phyloP scores from a whole-genome alignment of 805 yeast species.

The Candida bentonensis region DNA sequence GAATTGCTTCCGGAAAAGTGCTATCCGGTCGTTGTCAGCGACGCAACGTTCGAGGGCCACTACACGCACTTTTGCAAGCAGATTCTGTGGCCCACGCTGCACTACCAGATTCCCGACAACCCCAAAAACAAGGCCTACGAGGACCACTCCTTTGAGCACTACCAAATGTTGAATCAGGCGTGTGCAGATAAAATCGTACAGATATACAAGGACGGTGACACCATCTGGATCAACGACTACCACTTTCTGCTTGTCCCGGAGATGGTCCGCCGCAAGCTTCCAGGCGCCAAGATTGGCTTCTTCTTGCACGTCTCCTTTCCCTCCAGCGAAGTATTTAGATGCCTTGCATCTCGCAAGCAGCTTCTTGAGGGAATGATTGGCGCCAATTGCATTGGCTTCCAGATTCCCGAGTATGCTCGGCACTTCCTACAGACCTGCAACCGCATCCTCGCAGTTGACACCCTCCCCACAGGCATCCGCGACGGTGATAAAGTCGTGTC shows the following conservation, averaged over 20 bases:
- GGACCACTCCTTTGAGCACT: constrained; percentile 87
- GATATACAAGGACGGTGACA: constrained; percentile 58
- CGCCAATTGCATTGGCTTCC: constrained; percentile 78
- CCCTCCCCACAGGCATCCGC: constrained; percentile 76
- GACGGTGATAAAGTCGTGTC: constrained; percentile 29
- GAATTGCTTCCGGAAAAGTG: constrained; percentile 32
- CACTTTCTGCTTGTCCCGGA: constrained; percentile 77
- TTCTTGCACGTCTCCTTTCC: constrained; percentile 93
- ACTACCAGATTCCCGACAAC: constrained; percentile 89
- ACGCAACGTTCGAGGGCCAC: constrained; percentile 76
- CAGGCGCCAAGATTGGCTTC: constrained; percentile 79
- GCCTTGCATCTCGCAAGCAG: constrained; percentile 74
- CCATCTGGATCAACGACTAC: constrained; percentile 89
- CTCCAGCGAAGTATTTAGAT: constrained; percentile 85
- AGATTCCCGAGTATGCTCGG: constrained; percentile 83
- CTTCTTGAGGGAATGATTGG: constrained; percentile 76
- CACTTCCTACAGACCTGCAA: constrained; percentile 88
- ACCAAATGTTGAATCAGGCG: constrained; percentile 56
- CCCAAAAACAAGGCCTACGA: constrained; percentile 90
- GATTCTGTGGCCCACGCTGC: constrained; percentile 90
- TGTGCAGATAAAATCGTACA: constrained; percentile 66
- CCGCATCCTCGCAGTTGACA: constrained; percentile 70
- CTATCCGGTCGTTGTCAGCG: constrained; percentile 58
- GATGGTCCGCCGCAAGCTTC: constrained; percentile 63
- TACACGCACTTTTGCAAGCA: constrained; percentile 87